Evolutionary conservation across 257 asterid species (phyloP), one percentile per base, ranked within the genome.

Genomic region (Nicotiana noctiflora): DNA sequence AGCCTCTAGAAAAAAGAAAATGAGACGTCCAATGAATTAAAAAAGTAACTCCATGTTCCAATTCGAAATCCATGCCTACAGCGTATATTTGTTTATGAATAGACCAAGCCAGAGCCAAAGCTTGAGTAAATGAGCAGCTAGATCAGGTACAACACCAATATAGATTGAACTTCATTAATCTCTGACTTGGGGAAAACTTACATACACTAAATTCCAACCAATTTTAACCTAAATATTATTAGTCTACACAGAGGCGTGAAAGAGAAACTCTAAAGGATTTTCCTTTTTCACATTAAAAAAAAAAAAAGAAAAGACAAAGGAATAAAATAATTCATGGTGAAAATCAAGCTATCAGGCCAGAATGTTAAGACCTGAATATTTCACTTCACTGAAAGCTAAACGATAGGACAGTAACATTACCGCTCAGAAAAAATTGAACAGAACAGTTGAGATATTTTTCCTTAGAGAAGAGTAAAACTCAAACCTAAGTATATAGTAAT

Each of bases 401-500:
- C 53, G 29, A 66, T 12, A n/a, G 17, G 75, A 32, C 8, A 65
- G 25, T 65, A 34, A 65, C 51, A 31, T 65, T 14, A 66, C 25
- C 37, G 4, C 15, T 61, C 9, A 2, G 18, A 12, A 12, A 62
- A 52, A 4, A 52, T 1, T 49, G 7, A 17, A 15, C n/a, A 13
- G 6, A 62, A 62, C 11, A 68, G 31, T 19, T 10, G 55, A 27
- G 12, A 25, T 81, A 44, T 13, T 15, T 61, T 27, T 18, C 4
- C 14, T 14, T 74, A 49, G 1, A 59, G 78, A 23, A 76, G 52
- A 12, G n/a, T 11, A 29, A 18, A 81, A 15, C 40, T 19, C 59
- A 37, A 83, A 93, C 99, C 97, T 59, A 92, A 77, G 85, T 90
- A 93, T 79, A 95, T 87, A 63, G 82, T 86, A 89, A 95, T 87